phyloP scores from a whole-genome alignment of 2,329 filamentous ascomycete species.

The Xylariaceae sp. region DNA sequence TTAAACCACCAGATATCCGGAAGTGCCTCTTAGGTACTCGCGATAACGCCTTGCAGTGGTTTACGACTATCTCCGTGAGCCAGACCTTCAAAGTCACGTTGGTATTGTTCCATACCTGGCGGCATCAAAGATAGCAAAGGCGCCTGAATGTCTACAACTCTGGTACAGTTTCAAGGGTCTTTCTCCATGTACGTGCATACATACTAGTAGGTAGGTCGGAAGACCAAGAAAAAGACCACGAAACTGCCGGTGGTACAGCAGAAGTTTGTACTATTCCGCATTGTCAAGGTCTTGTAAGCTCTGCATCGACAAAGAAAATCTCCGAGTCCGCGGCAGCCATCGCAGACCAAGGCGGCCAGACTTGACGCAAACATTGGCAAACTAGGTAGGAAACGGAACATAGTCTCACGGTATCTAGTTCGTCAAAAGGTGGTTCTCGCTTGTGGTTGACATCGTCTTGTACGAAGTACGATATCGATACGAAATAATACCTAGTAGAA shows the following conservation, averaged over 20 bases:
- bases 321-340: not conserved
- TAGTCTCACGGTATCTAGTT: too few species aligned
- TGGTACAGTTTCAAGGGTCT: not conserved
- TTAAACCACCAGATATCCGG: too few species aligned
- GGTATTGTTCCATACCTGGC: too few species aligned
- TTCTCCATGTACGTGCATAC: not conserved
- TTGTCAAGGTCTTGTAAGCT: not conserved
- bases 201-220: not conserved
- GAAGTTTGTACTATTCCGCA: not conserved
- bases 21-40: too few species aligned
- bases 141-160: not conserved
- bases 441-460: too few species aligned
- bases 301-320: not conserved
- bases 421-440: too few species aligned
- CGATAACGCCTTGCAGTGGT: too few species aligned
- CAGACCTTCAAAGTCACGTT: too few species aligned
- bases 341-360: not conserved
- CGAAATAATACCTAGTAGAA: too few species aligned
- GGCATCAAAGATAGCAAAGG: constrained; percentile 3
- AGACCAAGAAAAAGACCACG: not conserved
- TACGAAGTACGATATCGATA: too few species aligned
- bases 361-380: not conserved
- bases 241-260: not conserved
- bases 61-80: too few species aligned
- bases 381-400: too few species aligned